Evolutionary conservation across 768 basidiomycete species (phyloP), one percentile per base, ranked within the genome.

Genomic region (Boletus subparvulus): DNA sequence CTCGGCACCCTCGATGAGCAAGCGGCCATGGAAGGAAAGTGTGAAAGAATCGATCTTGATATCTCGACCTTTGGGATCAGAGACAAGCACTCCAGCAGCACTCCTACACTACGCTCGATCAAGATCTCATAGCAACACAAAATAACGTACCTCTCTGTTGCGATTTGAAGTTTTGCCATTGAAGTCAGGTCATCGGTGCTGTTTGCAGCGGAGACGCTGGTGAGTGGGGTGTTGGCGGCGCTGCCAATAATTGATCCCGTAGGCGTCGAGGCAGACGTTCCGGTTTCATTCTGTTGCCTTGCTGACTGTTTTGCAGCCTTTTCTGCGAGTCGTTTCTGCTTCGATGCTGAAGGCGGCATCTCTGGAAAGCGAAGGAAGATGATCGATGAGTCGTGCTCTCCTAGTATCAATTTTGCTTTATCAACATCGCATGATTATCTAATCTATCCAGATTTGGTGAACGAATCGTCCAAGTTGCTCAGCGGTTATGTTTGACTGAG

Each of bases 11-110:
- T 87, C 85, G 54, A 91, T 80, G 58, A 91, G 80, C 30, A 96
- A 78, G 47, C 97, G 83, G 24, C 97, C 97, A 66, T 99, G 97
- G 83, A 98, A 99, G 3, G 94, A 97, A 36, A 99, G 83, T 0
- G 95, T 97, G 73, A 86, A 99, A 24, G 87, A 81, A 68, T 97
- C 94, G 65, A 98, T 95, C 78, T 98, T 98, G 82, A 99, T 89
- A 78, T 99, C 97, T 53, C 97, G 88, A 48, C 88, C 84, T 73
- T 98, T 94, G 44, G 81, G 72, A 74, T 99, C 97, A 16, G 94
- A 97, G 44, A 94, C 87, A 28, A 98, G 81, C 19, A 98, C 95
- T 55, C 97, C 97, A 26, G 89, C 81, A 17, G 94, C 88, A 65
- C 90, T 92, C 86, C 92, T 93, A 62, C 39, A 28, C 32, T 24